Percentiles rank a stretch among this genome's conserved stretches.
Conservation (phyloP, 768 basidiomycete species). For the Leccinum variicolor region DNA sequence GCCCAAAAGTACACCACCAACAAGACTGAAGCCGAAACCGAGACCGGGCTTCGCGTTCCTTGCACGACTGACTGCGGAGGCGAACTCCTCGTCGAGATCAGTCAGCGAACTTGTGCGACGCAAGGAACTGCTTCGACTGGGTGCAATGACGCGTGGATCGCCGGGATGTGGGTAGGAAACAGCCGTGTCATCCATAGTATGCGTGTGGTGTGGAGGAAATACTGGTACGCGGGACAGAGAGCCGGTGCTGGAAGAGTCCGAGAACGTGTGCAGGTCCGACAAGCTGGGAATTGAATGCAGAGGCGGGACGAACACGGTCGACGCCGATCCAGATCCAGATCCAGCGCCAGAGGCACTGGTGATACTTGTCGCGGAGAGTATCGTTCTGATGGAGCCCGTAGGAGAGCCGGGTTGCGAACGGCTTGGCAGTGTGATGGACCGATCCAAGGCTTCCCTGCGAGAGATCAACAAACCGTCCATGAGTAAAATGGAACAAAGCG, state of each 20-base stretch:
- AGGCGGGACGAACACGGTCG: slow-evolving; percentile 77
- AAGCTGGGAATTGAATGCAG: slow-evolving; percentile 68
- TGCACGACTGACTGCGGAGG: slow-evolving; percentile 40
- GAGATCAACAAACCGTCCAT: neutral
- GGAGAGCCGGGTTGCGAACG: slow-evolving; percentile 45
- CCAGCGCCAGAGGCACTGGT: slow-evolving; percentile 32
- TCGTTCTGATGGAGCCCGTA: slow-evolving; percentile 64
- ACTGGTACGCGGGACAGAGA: slow-evolving; percentile 44
- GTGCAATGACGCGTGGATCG: slow-evolving; percentile 69
- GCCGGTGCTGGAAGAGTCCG: slow-evolving; percentile 38
- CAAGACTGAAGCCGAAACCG: slow-evolving; percentile 43
- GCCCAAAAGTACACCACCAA: slow-evolving; percentile 39
- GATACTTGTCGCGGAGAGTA: slow-evolving; percentile 51
- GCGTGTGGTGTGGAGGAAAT: slow-evolving; percentile 55
- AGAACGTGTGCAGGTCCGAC: slow-evolving; percentile 54
- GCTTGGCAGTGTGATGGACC: slow-evolving; percentile 49
- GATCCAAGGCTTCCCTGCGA: slow-evolving; percentile 75
- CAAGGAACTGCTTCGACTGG: slow-evolving; percentile 56
- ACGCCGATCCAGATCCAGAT: slow-evolving; percentile 59
- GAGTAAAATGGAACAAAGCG: slow-evolving; percentile 19
- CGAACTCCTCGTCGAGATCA: slow-evolving; percentile 65
- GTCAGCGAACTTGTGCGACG: slow-evolving; percentile 72
- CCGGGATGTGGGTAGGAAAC: slow-evolving; percentile 72
- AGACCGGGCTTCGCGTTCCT: slow-evolving; percentile 40
- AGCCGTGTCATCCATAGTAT: slow-evolving; percentile 72